phyloP scores from a whole-genome alignment of 2,329 filamentous ascomycete species.

The Zymoseptoria pseudotritici region DNA sequence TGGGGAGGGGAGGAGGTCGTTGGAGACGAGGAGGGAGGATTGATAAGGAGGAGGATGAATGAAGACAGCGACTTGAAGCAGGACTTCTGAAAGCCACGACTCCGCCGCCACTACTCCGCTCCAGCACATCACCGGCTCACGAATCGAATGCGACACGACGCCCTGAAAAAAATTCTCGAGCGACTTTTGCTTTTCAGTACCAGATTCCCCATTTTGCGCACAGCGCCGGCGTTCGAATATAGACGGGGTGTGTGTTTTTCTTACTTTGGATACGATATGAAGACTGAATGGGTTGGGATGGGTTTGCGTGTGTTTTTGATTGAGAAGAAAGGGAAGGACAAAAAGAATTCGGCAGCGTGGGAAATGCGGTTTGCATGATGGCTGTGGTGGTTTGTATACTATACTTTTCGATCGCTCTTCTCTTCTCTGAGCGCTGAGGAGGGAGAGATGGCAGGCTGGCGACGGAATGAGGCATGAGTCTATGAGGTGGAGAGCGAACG shows the following conservation, averaged over 20 bases:
- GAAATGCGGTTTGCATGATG: not conserved
- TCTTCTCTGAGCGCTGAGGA: not conserved
- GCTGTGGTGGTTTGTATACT: not conserved
- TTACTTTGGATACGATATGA: not conserved
- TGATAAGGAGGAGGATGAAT: not conserved
- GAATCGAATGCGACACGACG: not conserved
- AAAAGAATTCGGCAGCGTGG: not conserved
- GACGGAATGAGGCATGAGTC: not conserved
- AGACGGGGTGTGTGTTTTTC: not conserved
- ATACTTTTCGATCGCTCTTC: not conserved
- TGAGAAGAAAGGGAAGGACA: not conserved
- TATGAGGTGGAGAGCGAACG: not conserved
- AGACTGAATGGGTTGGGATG: not conserved
- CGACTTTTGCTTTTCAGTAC: not conserved
- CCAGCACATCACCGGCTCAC: not conserved
- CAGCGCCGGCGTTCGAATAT: not conserved
- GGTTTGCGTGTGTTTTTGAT: not conserved
- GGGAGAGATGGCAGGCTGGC: not conserved
- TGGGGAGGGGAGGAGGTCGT: conserved; percentile 12
- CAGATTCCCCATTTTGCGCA: not conserved
- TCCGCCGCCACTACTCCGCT: not conserved
- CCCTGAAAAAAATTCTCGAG: not conserved
- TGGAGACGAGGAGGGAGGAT: conserved; percentile 18
- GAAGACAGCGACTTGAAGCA: not conserved
- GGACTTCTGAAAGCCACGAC: not conserved